A percentile compares a stretch with the other conserved stretches of the same genome.
Evolutionary conservation across 768 basidiomycete species (phyloP).

Genomic region (Calocera cornea): DNA sequence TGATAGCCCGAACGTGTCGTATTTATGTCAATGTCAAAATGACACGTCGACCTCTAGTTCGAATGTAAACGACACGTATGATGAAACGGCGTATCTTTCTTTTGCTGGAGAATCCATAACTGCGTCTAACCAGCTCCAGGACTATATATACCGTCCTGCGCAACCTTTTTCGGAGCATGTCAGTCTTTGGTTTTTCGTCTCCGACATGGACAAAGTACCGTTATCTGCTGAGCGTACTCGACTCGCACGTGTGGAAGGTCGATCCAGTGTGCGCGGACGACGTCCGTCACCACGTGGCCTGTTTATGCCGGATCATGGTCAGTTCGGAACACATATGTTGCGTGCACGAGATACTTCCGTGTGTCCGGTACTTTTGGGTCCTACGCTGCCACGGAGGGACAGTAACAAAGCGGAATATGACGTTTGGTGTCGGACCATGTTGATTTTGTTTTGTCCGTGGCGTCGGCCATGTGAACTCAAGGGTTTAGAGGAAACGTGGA

Average conservation of each 20-base stretch:
- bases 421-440: constrained; percentile 27
- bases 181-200: constrained; percentile 23
- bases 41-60: constrained; percentile 22
- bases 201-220: constrained; percentile 16
- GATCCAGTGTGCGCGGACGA: neutral
- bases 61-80: too few species aligned
- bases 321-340: constrained; percentile 17
- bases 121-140: constrained; percentile 15
- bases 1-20: neutral
- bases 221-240: neutral
- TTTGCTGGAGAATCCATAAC: constrained; percentile 8
- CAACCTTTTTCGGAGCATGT: constrained; percentile 10
- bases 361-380: constrained; percentile 28
- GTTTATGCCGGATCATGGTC: constrained; percentile 14
- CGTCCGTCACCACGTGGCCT: neutral
- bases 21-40: constrained; percentile 11
- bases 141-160: constrained; percentile 19
- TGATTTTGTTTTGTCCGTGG: constrained; percentile 36
- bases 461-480: constrained; percentile 19
- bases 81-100: neutral
- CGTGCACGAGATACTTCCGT: neutral
- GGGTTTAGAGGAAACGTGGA: constrained; percentile 18
- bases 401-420: constrained; percentile 4
- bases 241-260: neutral
- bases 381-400: constrained; percentile 25